Evolutionary conservation across 2,329 filamentous ascomycete genomes (phyloP), one percentile per base, ranked within the genome.

Genomic region (Didymella pomorum): DNA sequence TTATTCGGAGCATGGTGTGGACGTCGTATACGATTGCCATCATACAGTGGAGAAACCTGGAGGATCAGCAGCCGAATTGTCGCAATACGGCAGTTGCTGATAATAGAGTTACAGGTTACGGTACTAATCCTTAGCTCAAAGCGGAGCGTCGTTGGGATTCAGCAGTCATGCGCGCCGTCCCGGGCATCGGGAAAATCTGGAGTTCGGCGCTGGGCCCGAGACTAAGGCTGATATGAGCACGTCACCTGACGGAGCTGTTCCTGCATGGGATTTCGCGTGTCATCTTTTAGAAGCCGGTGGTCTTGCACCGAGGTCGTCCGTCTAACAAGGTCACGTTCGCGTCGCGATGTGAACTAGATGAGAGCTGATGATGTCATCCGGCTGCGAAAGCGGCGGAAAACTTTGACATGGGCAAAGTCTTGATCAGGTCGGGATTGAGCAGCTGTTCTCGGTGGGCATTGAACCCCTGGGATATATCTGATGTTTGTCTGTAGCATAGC

Each of bases 121-220:
- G 48, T 39, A 43, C 10, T 23, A 33, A 10, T 42, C n/a, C 18
- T 39, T 45, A 52, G 35, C 21, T 14, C 29, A 2, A n/a, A 53
- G 49, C 49, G 55, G 56, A 52, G 48, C 37, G 43, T 42, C 35
- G 26, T 21, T 41, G 26, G 42, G 16, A 10, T 25, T 44, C 29
- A 42, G 29, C 12, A 25, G 50, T 58, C 56, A 58, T 49, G 49
- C 49, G 55, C 50, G 55, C 44, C 44, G 44, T 48, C 49, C 55
- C 49, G 56, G 56, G 56, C 56, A 58, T 58, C 49, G 56, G 49
- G 31, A 44, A 53, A 53, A 58, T 53, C 45, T 58, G 44, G 44
- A 49, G 49, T 39, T 53, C 56, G 56, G 56, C 56, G 45, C 42
- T 52, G 37, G 20, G 50, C 44, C 56, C 56, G 56, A 58, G 29